These are phyloP conservation scores for Hypoxylon sp. DNA, from an alignment of 2,329 filamentous ascomycete genomes.

Conservation along the genomic window DNA sequence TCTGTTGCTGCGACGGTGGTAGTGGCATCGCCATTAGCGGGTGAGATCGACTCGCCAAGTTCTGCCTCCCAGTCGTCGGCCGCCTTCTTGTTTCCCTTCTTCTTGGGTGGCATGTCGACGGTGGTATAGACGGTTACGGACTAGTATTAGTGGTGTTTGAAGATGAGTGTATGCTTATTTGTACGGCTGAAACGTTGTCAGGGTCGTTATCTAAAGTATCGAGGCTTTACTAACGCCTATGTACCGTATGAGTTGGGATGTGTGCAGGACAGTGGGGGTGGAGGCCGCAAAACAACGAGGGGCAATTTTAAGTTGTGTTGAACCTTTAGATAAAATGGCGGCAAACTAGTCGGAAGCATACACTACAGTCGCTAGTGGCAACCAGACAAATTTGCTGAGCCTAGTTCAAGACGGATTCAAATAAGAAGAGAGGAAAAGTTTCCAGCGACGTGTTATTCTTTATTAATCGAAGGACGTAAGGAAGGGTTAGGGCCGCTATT, in stretches of 20 bases:
- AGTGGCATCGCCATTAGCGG: slow-evolving; percentile 67
- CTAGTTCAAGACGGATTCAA: slow-evolving; percentile 7
- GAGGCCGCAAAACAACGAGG: slow-evolving; percentile 28
- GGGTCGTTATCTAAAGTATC: not conserved
- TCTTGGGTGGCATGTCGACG: slow-evolving; percentile 88
- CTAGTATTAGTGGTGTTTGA: not conserved
- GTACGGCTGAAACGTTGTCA: not conserved
- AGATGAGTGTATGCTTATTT: not conserved
- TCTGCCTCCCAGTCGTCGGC: slow-evolving; percentile 97
- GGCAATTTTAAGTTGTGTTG: slow-evolving; percentile 32
- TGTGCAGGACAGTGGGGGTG: slow-evolving; percentile 31
- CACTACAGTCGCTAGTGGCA: slow-evolving; percentile 3
- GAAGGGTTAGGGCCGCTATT: slow-evolving; percentile 45
- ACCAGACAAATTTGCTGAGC: slow-evolving; percentile 7
- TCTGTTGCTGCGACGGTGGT: slow-evolving; percentile 61
- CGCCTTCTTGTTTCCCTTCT: slow-evolving; percentile 87
- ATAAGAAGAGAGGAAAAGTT: slow-evolving; percentile 10
- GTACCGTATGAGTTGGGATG: slow-evolving; percentile 6
- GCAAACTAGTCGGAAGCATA: slow-evolving; percentile 16
- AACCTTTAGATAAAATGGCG: slow-evolving; percentile 8
- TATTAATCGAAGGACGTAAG: slow-evolving; percentile 5
- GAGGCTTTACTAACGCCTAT: slow-evolving; percentile 7
- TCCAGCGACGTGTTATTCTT: slow-evolving; percentile 10
- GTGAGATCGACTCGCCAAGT: slow-evolving; percentile 82
- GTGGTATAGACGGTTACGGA: slow-evolving; percentile 30